Base-by-base conservation (phyloP, 441 rosid genomes). In the Theobroma grandiflorum region DNA sequence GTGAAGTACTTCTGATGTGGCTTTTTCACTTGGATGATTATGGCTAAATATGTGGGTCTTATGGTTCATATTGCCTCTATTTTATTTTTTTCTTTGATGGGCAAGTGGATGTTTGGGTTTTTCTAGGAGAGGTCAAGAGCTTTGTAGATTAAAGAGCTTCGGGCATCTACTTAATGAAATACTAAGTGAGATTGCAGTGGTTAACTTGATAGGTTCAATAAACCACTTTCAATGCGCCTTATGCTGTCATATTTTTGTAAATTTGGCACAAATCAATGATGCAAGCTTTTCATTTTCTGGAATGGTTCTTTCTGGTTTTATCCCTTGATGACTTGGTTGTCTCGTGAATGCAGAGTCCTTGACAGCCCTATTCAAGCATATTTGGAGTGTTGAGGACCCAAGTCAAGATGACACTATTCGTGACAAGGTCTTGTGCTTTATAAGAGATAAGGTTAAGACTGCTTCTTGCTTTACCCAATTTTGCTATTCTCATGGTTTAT, bases 351-450 rank as follows among this genome's bases (percentile, higher is more conserved):
- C 90, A 97, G 99, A 92, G 75, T 92, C 98, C 52, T 88, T 93
- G 76, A 87, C 95, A 69, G 95, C 98, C 45, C 86, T 97, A 82
- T 97, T 97, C 86, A 91, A 90, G 72, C 96, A 92, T 84, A 89
- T 95, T 85, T 92, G 89, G 35, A 93, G 83, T 81, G 90, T 86
- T 78, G 97, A 90, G 74, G 97, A 93, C 62, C 95, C 94, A 69
- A 88, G 88, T 75, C 84, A 92, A 3, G 97, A 91, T 63, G 98
- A 94, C 79, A 83, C 84, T 72, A 87, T 91, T 16, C 96, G 99
- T 64, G 98, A 95, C 82, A 97, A 90, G 85, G 98, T 92, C 80
- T 84, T 97, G 50, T 88, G 87, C 75, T 97, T 94, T 82, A 90
- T 97, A 73, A 86, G 91, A 85, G 99, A 97, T 80, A 97, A 95